phyloP scores from a whole-genome alignment of 2,329 filamentous ascomycete genomes.

The Fusarium coffeatum region DNA sequence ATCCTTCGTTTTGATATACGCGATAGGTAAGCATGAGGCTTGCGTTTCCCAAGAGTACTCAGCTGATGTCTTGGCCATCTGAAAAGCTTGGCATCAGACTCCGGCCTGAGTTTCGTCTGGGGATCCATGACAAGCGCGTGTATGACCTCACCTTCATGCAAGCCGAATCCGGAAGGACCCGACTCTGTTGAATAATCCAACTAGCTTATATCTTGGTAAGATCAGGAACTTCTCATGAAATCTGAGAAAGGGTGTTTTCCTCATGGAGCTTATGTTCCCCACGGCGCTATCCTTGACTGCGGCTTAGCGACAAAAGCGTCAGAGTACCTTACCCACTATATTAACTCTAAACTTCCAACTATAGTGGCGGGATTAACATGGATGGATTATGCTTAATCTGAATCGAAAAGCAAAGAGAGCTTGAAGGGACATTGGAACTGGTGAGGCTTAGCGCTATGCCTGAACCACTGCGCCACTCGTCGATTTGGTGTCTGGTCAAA shows the following conservation, averaged over 20 bases:
- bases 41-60: background rate
- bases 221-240: background rate
- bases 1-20: background rate
- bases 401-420: background rate
- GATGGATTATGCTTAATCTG: background rate
- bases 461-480: background rate
- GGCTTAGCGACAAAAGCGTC: background rate
- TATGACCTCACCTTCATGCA: background rate
- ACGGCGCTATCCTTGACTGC: background rate
- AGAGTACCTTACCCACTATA: background rate
- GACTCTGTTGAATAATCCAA: background rate
- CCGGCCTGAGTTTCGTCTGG: background rate
- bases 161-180: background rate
- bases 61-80: background rate
- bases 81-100: background rate
- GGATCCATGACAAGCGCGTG: background rate
- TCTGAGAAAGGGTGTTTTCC: background rate
- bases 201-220: background rate
- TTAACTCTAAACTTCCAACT: background rate
- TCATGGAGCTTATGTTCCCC: background rate
- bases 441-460: background rate
- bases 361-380: background rate
- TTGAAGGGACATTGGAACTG: background rate
- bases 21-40: background rate
- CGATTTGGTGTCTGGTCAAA: background rate